Base-by-base conservation (phyloP, 192 early-diverging fungal species). In the Umbelopsis isabellina region DNA sequence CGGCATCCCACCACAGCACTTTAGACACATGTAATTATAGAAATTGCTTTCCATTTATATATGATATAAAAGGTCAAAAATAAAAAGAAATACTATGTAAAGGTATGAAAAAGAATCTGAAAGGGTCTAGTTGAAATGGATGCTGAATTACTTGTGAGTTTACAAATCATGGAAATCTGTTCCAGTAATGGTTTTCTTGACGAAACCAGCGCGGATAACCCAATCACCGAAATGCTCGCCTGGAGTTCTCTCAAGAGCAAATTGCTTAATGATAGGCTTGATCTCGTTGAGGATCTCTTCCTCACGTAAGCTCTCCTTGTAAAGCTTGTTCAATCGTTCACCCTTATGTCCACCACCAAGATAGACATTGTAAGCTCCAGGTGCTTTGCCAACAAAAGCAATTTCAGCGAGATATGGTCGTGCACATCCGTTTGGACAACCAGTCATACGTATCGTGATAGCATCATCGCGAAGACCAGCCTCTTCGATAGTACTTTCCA, bases 341-440 rank as follows among this genome's bases (percentile, higher is more conserved):
- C 97, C 97, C 49, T 83, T 75, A 73, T 92, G 91, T 25, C 91
- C 91, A 69, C 95, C 97, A 55, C 97, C 97, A 16, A 98, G 85
- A 79, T 97, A 97, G 67, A 98, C 84, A 79, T 98, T 98, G 82
- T 98, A 98, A 12, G 94, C 87, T 23, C 94, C 94, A 23, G 92
- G 91, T 7, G 96, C 96, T 80, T 98, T 98, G 67, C 96, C 96
- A 20, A 98, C 90, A 71, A 96, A 95, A 3, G 92, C 96, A 72
- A 98, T 92, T 79, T 98, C 96, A 48, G 94, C 95, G 66, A 95
- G 88, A 74, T 94, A 93, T 11, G 96, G 96, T 22, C 96, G 85
- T 4, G 96, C 96, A 74, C 96, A 98, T 72, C 95, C 95, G 79
- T 98, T 98, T n/a, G 96, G 96, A 75, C 96, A 98, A 65, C 96